These are phyloP conservation scores for Venturiaceae sp. DNA, from an alignment of 2,329 filamentous ascomycete genomes.

Conservation along the genomic window DNA sequence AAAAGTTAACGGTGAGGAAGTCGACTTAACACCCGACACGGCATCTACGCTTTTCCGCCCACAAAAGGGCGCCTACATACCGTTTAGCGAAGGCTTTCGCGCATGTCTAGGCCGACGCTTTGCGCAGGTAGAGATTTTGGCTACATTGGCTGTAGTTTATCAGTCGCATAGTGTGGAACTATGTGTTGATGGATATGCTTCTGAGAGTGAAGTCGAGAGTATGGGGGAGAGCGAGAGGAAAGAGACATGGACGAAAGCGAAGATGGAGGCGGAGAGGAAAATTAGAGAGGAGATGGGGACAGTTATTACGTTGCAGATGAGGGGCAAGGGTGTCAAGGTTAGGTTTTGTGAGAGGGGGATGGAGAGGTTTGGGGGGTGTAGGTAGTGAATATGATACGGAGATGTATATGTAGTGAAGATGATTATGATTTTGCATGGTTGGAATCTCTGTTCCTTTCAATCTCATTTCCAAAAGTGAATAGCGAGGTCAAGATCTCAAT, in stretches of 20 bases:
- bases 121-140: constrained; percentile 47
- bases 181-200: constrained; percentile 43
- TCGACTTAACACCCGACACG: constrained; percentile 51
- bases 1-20: constrained; percentile 43
- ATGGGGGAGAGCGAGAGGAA: constrained; percentile 37
- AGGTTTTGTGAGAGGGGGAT: constrained; percentile 58
- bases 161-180: constrained; percentile 58
- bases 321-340: constrained; percentile 51
- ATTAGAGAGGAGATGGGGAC: constrained; percentile 46
- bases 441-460: too few species aligned
- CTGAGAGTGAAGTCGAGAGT: constrained; percentile 29
- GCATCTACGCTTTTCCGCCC: constrained; percentile 52
- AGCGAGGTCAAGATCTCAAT: too few species aligned
- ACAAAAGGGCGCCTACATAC: constrained; percentile 41
- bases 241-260: constrained; percentile 52
- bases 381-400: constrained; percentile 4
- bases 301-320: constrained; percentile 65
- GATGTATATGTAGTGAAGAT: too few species aligned
- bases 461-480: too few species aligned
- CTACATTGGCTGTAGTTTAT: constrained; percentile 42
- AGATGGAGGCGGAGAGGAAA: constrained; percentile 41
- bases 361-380: constrained; percentile 49
- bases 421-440: too few species aligned
- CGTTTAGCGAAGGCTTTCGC: constrained; percentile 46
- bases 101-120: constrained; percentile 47